Evolutionary conservation across 495 filamentous ascomycete genomes (phyloP).

Genomic region (Trypethelium eluteriae): DNA sequence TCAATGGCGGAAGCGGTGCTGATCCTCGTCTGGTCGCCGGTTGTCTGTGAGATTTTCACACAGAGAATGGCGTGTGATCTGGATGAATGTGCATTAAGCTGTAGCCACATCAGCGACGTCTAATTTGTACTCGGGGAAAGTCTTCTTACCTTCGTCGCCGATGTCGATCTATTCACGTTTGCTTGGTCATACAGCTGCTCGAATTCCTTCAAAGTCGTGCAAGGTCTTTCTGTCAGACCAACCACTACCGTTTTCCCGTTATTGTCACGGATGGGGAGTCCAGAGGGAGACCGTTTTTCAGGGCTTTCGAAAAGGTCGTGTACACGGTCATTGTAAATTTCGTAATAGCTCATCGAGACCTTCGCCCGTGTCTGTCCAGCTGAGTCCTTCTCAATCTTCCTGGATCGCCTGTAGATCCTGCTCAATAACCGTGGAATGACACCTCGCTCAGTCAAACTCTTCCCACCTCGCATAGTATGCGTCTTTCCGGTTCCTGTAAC

Average conservation of each 20-base stretch:
- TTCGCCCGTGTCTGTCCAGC: constrained; percentile 63
- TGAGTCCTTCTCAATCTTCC: constrained; percentile 82
- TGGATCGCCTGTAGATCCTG: constrained; percentile 72
- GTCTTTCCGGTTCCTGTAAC: constrained; percentile 96
- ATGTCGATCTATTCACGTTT: constrained; percentile 85
- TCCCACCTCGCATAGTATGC: constrained; percentile 94
- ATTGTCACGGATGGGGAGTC: constrained; percentile 79
- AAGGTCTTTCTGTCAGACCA: constrained; percentile 78
- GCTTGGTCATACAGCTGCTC: constrained; percentile 88
- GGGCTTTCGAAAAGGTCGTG: constrained; percentile 87
- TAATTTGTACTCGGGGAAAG: background rate
- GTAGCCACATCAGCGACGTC: background rate
- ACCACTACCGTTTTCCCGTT: constrained; percentile 90
- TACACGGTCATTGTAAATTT: constrained; percentile 83
- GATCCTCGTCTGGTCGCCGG: constrained; percentile 59
- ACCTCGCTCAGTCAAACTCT: constrained; percentile 79
- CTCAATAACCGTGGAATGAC: constrained; percentile 86
- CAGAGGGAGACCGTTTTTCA: constrained; percentile 78
- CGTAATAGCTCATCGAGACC: constrained; percentile 87
- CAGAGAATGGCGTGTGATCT: constrained; percentile 89
- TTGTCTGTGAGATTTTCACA: constrained; percentile 74
- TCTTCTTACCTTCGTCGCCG: constrained; percentile 66
- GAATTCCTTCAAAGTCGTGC: constrained; percentile 84
- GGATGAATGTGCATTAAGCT: constrained; percentile 88
- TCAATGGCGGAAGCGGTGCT: constrained; percentile 93